Evolutionary conservation across 345 rosid species (phyloP).

Genomic region (Euclidium syriacum): DNA sequence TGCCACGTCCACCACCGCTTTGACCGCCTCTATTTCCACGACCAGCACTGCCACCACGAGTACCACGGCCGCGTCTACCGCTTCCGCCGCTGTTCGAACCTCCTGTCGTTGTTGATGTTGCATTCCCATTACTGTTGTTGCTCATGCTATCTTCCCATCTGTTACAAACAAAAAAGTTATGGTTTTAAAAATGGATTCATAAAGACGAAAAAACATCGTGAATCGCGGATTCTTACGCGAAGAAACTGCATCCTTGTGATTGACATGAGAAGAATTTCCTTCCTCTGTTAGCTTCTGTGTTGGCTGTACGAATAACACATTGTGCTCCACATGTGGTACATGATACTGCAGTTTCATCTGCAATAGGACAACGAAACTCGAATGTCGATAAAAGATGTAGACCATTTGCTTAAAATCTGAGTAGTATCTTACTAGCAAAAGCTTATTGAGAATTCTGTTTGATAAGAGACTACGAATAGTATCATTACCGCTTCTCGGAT

Average conservation of each 20-base stretch:
- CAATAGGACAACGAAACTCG: constrained; percentile 13
- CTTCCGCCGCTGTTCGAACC: constrained; percentile 35
- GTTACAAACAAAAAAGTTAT: constrained; percentile 19
- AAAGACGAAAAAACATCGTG: neutral
- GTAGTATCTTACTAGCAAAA: neutral
- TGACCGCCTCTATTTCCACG: constrained; percentile 37
- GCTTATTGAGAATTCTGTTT: neutral
- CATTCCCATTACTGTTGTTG: constrained; percentile 35
- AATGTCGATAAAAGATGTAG: neutral
- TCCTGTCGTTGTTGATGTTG: no score
- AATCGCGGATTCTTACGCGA: constrained; percentile 43
- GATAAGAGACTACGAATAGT: neutral
- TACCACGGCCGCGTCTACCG: constrained; percentile 48
- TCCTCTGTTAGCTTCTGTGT: constrained; percentile 83
- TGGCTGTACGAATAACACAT: constrained; percentile 75
- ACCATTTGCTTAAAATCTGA: neutral
- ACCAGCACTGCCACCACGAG: constrained; percentile 28
- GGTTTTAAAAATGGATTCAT: neutral
- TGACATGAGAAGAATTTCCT: constrained; percentile 85
- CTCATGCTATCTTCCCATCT: constrained; percentile 93
- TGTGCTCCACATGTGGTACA: constrained; percentile 65
- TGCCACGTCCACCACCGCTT: constrained; percentile 35
- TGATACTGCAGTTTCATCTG: constrained; percentile 63
- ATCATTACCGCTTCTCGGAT: constrained; percentile 48
- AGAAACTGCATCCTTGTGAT: constrained; percentile 80